phyloP scores from a whole-genome alignment of 1,139 yeast genomes.

The Geotrichum fermentans region DNA sequence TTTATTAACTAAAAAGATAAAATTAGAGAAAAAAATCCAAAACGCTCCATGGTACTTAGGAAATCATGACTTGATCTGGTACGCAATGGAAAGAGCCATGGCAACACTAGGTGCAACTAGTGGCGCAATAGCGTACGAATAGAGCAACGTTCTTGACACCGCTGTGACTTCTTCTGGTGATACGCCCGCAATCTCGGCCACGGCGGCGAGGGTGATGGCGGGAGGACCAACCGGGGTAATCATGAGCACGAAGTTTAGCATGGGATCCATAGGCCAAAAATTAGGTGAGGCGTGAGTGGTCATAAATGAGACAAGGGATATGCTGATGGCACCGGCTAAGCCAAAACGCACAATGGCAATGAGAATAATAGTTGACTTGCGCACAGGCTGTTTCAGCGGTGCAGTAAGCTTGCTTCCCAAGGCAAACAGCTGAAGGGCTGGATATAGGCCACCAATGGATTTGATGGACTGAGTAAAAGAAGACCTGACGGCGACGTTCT shows the following conservation, averaged over 20 bases:
- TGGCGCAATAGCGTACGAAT: slow-evolving; percentile 24
- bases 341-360: slow-evolving; percentile 21
- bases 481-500: slow-evolving; percentile 19
- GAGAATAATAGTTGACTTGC: slow-evolving; percentile 19
- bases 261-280: slow-evolving; percentile 24
- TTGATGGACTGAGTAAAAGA: slow-evolving; percentile 25
- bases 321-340: slow-evolving; percentile 21
- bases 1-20: too few species aligned
- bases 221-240: slow-evolving; percentile 27
- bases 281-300: slow-evolving; percentile 15
- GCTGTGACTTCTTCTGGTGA: slow-evolving; percentile 22
- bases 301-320: slow-evolving; percentile 21
- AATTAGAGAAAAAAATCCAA: too few species aligned
- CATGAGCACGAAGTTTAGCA: slow-evolving; percentile 26
- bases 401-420: slow-evolving; percentile 25
- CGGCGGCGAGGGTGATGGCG: slow-evolving; percentile 28
- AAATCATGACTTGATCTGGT: slow-evolving; percentile 9
- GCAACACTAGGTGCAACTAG: slow-evolving; percentile 26
- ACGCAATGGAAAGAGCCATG: slow-evolving; percentile 22
- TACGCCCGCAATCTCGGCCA: slow-evolving; percentile 27
- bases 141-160: slow-evolving; percentile 24
- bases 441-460: slow-evolving; percentile 26
- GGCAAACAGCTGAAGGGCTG: slow-evolving; percentile 27
- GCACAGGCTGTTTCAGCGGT: slow-evolving; percentile 22
- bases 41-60: too few species aligned